These are phyloP conservation scores for Hypoxylon sp. DNA, from an alignment of 2,329 filamentous ascomycete genomes.

Conservation along the genomic window DNA sequence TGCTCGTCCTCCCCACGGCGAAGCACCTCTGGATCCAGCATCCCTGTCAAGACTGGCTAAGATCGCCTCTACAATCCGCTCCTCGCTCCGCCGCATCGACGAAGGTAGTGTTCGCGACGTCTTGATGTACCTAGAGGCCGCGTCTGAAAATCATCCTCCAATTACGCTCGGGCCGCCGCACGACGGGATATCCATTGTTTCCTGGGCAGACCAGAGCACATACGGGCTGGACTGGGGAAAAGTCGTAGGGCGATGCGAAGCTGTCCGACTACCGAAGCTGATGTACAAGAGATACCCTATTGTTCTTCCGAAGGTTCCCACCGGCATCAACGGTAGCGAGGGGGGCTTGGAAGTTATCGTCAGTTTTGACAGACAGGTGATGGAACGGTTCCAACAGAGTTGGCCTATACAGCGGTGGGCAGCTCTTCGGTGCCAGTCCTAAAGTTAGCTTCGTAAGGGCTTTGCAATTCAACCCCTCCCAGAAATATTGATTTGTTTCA, in stretches of 20 bases:
- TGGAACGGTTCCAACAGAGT: constrained; percentile 38
- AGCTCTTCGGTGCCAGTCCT: constrained; percentile 41
- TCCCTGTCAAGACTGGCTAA: constrained; percentile 30
- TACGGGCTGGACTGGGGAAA: constrained; percentile 48
- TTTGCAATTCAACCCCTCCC: neutral
- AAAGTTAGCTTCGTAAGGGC: neutral
- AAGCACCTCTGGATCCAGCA: neutral
- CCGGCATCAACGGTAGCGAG: constrained; percentile 4
- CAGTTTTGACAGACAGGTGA: constrained; percentile 37
- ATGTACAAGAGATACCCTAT: constrained; percentile 44
- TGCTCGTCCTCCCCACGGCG: neutral
- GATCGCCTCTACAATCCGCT: constrained; percentile 41
- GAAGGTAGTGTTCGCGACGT: constrained; percentile 37
- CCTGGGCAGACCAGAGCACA: constrained; percentile 48
- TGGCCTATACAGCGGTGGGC: constrained; percentile 37
- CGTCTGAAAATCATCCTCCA: constrained; percentile 17
- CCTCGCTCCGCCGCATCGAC: constrained; percentile 35
- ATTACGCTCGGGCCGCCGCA: constrained; percentile 40
- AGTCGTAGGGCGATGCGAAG: constrained; percentile 43
- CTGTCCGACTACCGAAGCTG: constrained; percentile 45
- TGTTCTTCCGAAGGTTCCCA: constrained; percentile 46
- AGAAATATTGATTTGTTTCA: too few relatives aligned
- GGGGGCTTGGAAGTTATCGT: constrained; percentile 46
- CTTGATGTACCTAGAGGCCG: constrained; percentile 36
- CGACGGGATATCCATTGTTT: constrained; percentile 48